Conservation (phyloP, 2,329 filamentous ascomycete species). For the Stachybotrys chlorohalonatus region DNA sequence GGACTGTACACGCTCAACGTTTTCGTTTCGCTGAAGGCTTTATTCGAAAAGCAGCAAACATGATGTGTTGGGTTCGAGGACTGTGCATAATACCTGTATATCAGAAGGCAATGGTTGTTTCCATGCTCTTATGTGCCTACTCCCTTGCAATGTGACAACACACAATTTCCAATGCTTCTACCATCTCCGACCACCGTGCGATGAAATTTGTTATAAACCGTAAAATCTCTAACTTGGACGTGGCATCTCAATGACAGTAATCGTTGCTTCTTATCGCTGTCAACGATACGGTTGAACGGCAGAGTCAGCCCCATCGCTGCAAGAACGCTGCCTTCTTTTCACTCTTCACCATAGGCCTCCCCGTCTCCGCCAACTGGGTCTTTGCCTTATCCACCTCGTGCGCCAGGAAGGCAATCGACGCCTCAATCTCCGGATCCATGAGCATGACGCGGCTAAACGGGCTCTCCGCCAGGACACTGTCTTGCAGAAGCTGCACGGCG, state of each 20-base stretch:
- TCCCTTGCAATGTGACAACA: too few species aligned
- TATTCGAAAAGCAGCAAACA: too few species aligned
- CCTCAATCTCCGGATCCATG: constrained; percentile 43
- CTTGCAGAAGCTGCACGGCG: constrained; percentile 39
- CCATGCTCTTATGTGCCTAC: too few species aligned
- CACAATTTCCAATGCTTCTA: too few species aligned
- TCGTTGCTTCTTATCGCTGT: too few species aligned
- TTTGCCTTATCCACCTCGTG: constrained; percentile 34
- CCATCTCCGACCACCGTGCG: too few species aligned
- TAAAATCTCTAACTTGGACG: neutral
- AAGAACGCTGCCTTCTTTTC: constrained; percentile 39
- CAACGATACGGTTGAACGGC: neutral
- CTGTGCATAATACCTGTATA: too few species aligned
- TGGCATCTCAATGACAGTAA: too few species aligned
- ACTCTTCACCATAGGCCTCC: constrained; percentile 30
- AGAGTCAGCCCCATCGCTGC: constrained; percentile 17
- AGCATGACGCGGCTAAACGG: constrained; percentile 38
- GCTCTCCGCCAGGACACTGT: constrained; percentile 45
- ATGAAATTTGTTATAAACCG: neutral
- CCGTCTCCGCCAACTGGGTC: constrained; percentile 26
- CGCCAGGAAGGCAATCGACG: constrained; percentile 35
- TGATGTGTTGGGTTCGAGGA: too few species aligned
- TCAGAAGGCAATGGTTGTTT: too few species aligned
- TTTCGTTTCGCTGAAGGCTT: too few species aligned
- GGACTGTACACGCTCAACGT: too few species aligned